Base-by-base conservation (phyloP, 2,329 filamentous ascomycete genomes). In the Hypoxylon sp. region DNA sequence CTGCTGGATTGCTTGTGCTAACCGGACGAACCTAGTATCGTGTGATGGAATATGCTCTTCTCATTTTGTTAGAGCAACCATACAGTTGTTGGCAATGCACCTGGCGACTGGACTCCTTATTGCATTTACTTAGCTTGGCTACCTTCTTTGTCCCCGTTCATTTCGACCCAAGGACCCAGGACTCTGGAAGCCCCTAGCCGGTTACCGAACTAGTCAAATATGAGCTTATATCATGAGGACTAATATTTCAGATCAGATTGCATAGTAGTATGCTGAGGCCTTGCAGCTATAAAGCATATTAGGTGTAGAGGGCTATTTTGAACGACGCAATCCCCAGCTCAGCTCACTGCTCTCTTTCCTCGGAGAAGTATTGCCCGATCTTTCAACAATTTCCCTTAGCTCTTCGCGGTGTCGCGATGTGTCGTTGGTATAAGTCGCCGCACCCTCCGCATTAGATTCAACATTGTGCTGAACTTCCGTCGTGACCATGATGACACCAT, bases 401-500 rank as follows among this genome's bases (percentile, higher is more conserved):
- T 60, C 64, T 3, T 56, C 30, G 4, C 33, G 50, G 5, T 62
- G 53, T 16, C 45, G 50, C 22, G 50, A 52, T 2, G 58, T 32
- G 8, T 45, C 36, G 8, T 68, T 50, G 2, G 57, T 44, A 32
- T 40, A 57, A 6, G 33, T 26, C 6, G 22, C 36, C 16, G 40
- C 26, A 26, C 59, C 56, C 28, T 63, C 61, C 30, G 44, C 30
- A 11, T 26, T 49, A 2, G 32, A 38, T 36, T 69, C 70, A 12
- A 67, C 33, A n/a, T 45, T 51, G 49, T 57, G 63, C 28, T 65
- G 38, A 8, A 68, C 33, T 44, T 70, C 68, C 14, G 54, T 61
- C 20, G 60, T 68, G 1, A 70, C 64, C 53, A 64, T 61, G 5
- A 70, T 70, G 7, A 45, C 63, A 22, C 70, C 64, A 3, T 26